These are phyloP conservation scores for Candida piceae DNA, from an alignment of 805 yeast species.

Conservation along the genomic window DNA sequence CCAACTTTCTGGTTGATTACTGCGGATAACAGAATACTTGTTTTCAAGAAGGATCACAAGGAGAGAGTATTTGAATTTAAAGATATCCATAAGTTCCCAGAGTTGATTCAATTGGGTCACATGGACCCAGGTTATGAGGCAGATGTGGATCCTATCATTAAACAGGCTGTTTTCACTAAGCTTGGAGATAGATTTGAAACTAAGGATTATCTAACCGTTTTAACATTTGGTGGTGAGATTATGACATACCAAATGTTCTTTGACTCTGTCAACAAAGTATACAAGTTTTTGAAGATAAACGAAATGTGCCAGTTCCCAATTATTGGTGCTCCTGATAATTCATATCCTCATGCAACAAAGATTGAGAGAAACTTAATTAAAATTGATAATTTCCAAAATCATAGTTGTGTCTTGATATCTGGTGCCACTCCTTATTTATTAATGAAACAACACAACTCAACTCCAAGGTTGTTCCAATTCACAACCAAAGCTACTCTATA, in stretches of 20 bases:
- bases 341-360: slow-evolving; percentile 61
- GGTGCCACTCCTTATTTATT: slow-evolving; percentile 71
- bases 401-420: slow-evolving; percentile 59
- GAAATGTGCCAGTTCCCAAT: slow-evolving; percentile 40
- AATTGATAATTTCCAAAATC: slow-evolving; percentile 52
- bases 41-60: slow-evolving; percentile 51
- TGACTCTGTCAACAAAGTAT: slow-evolving; percentile 35
- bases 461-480: slow-evolving; percentile 62
- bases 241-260: slow-evolving; percentile 56
- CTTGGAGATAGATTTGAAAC: slow-evolving; percentile 54
- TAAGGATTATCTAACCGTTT: slow-evolving; percentile 61
- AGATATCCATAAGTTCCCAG: slow-evolving; percentile 43
- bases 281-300: slow-evolving; percentile 37
- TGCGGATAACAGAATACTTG: slow-evolving; percentile 69
- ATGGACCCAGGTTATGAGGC: slow-evolving; percentile 45
- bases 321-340: slow-evolving; percentile 79
- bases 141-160: slow-evolving; percentile 69
- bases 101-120: slow-evolving; percentile 36
- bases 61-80: slow-evolving; percentile 51
- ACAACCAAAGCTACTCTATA: slow-evolving; percentile 63
- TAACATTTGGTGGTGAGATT: slow-evolving; percentile 81
- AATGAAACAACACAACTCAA: slow-evolving; percentile 56
- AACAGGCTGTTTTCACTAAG: slow-evolving; percentile 58
- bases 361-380: slow-evolving; percentile 65
- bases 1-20: slow-evolving; percentile 62